Base-by-base conservation (phyloP, 1,284 basidiomycete genomes). In the Ustilago tritici region DNA sequence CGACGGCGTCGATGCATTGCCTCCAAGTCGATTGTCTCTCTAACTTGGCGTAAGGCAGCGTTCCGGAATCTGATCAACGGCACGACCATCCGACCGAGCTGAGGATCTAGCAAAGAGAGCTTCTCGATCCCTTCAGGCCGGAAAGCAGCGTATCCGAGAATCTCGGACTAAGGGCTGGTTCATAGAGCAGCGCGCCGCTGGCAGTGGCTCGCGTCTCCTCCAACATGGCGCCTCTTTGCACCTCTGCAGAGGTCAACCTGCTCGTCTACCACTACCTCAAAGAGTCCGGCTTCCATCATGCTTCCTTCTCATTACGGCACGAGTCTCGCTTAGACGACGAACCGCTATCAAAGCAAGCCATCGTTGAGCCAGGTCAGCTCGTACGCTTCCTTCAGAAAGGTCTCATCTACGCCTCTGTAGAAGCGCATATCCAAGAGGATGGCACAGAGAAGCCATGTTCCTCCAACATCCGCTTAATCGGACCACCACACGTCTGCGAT, bases 241-340 rank as follows among this genome's bases (percentile, higher is more conserved):
- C 84, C 32, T 77, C 84, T 15, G 73, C 77, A 43, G 84, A 86
- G 70, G 79, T 86, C 60, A 86, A 86, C 43, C 70, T 86, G 32
- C 70, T 86, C 17, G 74, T 86, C 50, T 86, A 86, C 54, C 85
- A 86, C 74, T 86, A 86, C 63, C 81, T 86, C 60, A 85, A 85
- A 57, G 85, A 86, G 62, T 82, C 82, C 11, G 82, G 82, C 43
- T 83, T 84, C 57, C 69, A 71, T 55, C 82, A 84, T 58, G 73
- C 81, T 4, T 83, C 77, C 53, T 84, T 84, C 72, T 75, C 81
- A 5, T 54, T 84, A 17, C 80, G 85, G 36, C 83, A 86, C 58
- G 85, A 86, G 58, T 76, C 80, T 1, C 76, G 85, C 2, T 68
- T 86, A 4, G 85, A 86, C 40, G 83, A 85, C 55, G 68, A 78